A percentile compares a stretch with the other conserved stretches of the same genome.
These are phyloP conservation scores for Epicoccum sorghinum DNA, from an alignment of 2,329 filamentous ascomycete species.

Conservation along the genomic window DNA sequence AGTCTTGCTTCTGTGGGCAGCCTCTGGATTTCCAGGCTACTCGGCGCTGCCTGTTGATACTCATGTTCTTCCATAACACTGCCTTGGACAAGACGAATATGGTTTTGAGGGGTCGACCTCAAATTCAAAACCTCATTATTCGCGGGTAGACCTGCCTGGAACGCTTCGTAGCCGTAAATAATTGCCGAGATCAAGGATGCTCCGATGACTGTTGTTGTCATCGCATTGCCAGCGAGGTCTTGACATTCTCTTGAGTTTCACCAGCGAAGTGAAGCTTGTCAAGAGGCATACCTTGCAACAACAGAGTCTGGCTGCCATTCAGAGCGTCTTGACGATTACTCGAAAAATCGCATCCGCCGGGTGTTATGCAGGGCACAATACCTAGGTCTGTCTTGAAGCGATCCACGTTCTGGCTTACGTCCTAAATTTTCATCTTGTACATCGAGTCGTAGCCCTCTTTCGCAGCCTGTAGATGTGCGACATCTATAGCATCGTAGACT, in stretches of 20 bases:
- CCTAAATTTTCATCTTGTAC: slow-evolving; percentile 61
- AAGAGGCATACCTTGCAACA: slow-evolving; percentile 72
- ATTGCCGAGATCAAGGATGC: slow-evolving; percentile 66
- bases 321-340: slow-evolving; percentile 66
- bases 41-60: neutral
- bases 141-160: neutral
- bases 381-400: slow-evolving; percentile 62
- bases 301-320: slow-evolving; percentile 66
- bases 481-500: slow-evolving; percentile 71
- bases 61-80: neutral
- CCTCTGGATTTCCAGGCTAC: slow-evolving; percentile 16
- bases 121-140: neutral
- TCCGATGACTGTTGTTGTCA: slow-evolving; percentile 76
- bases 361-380: slow-evolving; percentile 71
- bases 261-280: slow-evolving; percentile 67
- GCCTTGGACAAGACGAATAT: neutral
- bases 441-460: slow-evolving; percentile 60
- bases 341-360: slow-evolving; percentile 65
- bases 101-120: too few relatives aligned
- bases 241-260: slow-evolving; percentile 65
- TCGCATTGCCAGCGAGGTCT: slow-evolving; percentile 79
- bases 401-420: slow-evolving; percentile 77
- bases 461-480: slow-evolving; percentile 61
- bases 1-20: slow-evolving; percentile 31
- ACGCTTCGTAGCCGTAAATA: slow-evolving; percentile 43